Percentiles rank a stretch among this genome's conserved stretches.
Evolutionary conservation across 177 flowering plant genomes (phyloP).

Genomic region (Tripterygium wilfordii): DNA sequence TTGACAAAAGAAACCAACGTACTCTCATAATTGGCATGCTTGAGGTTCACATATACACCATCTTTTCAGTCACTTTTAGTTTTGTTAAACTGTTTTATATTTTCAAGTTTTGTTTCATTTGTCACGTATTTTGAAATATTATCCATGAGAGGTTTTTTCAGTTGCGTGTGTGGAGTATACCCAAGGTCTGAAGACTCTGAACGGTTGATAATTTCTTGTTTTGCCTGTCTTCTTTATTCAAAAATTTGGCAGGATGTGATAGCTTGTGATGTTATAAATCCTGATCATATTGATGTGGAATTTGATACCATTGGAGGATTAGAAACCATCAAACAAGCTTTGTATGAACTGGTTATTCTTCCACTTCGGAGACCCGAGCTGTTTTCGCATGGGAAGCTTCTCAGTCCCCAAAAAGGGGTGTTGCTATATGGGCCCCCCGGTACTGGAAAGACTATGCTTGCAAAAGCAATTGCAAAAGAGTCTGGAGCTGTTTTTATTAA

Average conservation of each 20-base stretch:
- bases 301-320: constrained; percentile 82
- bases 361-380: constrained; percentile 76
- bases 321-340: constrained; percentile 63
- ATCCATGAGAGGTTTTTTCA: no score
- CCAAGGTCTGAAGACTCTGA: no score
- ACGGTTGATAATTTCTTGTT: no score
- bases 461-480: constrained; percentile 90
- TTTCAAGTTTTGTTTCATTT: no score
- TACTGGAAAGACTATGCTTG: constrained; percentile 94
- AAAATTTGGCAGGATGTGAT: constrained; percentile 60
- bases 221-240: not conserved
- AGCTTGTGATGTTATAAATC: constrained; percentile 88
- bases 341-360: constrained; percentile 72
- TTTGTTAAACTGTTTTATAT: no score
- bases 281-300: constrained; percentile 77
- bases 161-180: no score
- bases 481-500: constrained; percentile 90
- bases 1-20: no score
- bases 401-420: constrained; percentile 84
- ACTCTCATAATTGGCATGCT: no score
- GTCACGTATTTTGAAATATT: no score
- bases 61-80: no score
- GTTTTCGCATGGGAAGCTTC: constrained; percentile 77
- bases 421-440: constrained; percentile 89
- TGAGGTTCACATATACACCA: no score